Evolutionary conservation across 208 protist genomes (phyloP), one percentile per base, ranked within the genome.

Genomic region (Herpetomonas samuelpessoai): DNA sequence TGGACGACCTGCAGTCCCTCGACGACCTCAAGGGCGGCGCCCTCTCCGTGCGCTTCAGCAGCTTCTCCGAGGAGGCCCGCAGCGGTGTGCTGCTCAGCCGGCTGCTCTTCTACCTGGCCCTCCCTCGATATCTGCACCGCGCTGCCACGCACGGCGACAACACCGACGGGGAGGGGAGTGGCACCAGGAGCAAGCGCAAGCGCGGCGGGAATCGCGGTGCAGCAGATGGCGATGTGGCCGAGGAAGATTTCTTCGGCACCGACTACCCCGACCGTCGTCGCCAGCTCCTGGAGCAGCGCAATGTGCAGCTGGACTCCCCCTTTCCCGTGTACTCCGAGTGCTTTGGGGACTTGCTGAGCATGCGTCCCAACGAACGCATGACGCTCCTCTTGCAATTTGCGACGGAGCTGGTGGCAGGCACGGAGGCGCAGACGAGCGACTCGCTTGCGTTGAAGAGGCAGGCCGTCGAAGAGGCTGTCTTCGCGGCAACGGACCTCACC

Each of bases 251-350:
- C 28, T 47, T 60, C 39, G 56, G 47, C 9, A 44, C 41, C n/a
- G 65, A 77, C 58, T 82, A 70, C 53, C 60, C 71, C n/a, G 71
- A 83, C 38, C 74, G 81, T 14, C 72, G 89, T 3, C 69, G 65
- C 25, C 83, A 88, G 54, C 71, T 96, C 46, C 68, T 96, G 44
- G 74, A 88, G 65, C 74, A 83, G 56, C 69, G 74, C 46, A 77
- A 81, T 30, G 86, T 96, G 55, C 89, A 96, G 74, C 73, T 96
- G 1, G 86, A 96, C 35, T 49, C 79, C 2, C 89, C 89, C 6
- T 96, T 88, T 60, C 89, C 89, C 7, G 79, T 83, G 1, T 96
- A 91, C 63, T 73, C 79, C 44, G 89, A 92, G 28, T 96, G 89
- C 63, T 96, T 96, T 62, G 77, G 76, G 4, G 89, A 93, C 57